Base-by-base conservation (phyloP, 2,329 filamentous ascomycete species). In the Sporothrix mexicana region DNA sequence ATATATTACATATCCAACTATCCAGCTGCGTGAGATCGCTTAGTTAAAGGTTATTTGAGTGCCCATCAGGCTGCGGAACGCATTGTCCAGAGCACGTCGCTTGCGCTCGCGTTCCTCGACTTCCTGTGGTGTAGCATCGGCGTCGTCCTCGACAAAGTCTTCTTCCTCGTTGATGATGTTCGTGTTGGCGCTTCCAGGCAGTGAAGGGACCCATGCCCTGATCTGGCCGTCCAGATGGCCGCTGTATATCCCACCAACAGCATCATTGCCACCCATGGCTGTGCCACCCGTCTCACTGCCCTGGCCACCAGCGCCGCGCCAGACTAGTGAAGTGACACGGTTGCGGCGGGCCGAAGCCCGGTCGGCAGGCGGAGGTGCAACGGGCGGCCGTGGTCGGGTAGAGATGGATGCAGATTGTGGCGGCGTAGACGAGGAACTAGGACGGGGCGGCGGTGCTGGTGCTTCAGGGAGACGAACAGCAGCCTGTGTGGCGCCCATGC, bases 141-240 rank as follows among this genome's bases (percentile, higher is more conserved):
- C 79, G 30, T 80, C 81, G 4, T 80, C 78, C 17, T 83, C 80
- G 3, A 84, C 84, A 13, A 84, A 82, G 51, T 85, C 84, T 13
- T 84, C 84, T 68, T 89, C 73, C 15, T 84, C 84, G 59, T 88
- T 2, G 69, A 10, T 12, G 75, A 76, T 1, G 88, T 81, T 36
- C 4, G 30, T 36, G 30, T 36, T 36, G 30, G 30, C 30, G 30
- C 30, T 36, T 36, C 30, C 30, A 36, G 30, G 30, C 30, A 36
- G 30, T 49, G 84, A 83, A 1, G 93, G 92, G 76, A 87, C 86
- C 94, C 95, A 98, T 3, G 88, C 88, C 61, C 92, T 87, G 73
- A 98, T 95, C 70, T 91, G 91, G 0, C 95, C 95, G 79, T 98
- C 94, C 2, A 91, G 86, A 78, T 97, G 94, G 1, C 90, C 92